Percentiles rank a stretch among this genome's conserved stretches.
Evolutionary conservation across 305 asterid genomes (phyloP).

Genomic region (Fraxinus baroniana): DNA sequence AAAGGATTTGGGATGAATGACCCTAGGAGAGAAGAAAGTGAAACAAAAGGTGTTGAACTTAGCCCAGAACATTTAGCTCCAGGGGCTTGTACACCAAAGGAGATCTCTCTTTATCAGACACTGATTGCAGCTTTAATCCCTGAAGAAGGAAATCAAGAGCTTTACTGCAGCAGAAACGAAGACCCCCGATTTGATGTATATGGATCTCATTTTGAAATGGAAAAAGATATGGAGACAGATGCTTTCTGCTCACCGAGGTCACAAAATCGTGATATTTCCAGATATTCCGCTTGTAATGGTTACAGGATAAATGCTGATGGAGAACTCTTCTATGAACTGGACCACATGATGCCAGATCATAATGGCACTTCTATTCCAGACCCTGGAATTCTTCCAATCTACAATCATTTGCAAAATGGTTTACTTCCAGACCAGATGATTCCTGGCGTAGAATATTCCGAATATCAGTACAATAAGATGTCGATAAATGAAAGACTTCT

Average conservation of each 20-base stretch:
- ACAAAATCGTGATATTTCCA: constrained; percentile 44
- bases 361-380: constrained; percentile 35
- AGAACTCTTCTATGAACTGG: constrained; percentile 46
- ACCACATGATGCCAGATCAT: constrained; percentile 33
- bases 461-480: constrained; percentile 61
- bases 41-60: constrained; percentile 44
- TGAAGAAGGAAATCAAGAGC: constrained; percentile 56
- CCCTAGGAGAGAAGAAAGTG: constrained; percentile 51
- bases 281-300: constrained; percentile 53
- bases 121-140: constrained; percentile 81
- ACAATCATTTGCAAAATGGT: constrained; percentile 48
- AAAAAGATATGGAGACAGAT: constrained; percentile 47
- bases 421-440: constrained; percentile 40
- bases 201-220: constrained; percentile 56
- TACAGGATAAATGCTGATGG: constrained; percentile 43
- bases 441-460: constrained; percentile 50
- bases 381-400: constrained; percentile 35
- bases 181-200: constrained; percentile 44
- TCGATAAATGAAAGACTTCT: constrained; percentile 71
- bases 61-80: constrained; percentile 47
- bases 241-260: constrained; percentile 39
- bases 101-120: constrained; percentile 70
- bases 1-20: constrained; percentile 47
- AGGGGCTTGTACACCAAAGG: constrained; percentile 46
- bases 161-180: constrained; percentile 45